These are phyloP conservation scores for Phytophthora litchii DNA, from an alignment of 352 stramenopile species.

Conservation along the genomic window DNA sequence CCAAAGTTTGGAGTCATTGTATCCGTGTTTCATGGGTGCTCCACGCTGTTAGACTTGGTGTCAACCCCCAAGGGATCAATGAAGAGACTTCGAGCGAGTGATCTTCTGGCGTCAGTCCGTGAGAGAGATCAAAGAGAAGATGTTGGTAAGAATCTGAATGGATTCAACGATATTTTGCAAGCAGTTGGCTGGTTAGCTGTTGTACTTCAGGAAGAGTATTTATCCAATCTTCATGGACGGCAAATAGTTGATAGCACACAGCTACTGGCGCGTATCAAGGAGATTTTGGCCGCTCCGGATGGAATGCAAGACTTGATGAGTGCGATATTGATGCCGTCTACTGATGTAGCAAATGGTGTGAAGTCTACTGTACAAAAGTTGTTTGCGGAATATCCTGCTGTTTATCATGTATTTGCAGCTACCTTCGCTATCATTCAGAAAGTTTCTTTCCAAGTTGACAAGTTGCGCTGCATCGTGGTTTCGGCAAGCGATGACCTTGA, in stretches of 20 bases:
- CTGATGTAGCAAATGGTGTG: background rate
- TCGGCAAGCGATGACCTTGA: slow-evolving; percentile 14
- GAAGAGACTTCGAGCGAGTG: slow-evolving; percentile 44
- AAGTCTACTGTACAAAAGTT: slow-evolving; percentile 7
- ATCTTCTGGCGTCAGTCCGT: slow-evolving; percentile 22
- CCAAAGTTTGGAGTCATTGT: slow-evolving; percentile 30
- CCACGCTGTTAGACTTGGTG: slow-evolving; percentile 48
- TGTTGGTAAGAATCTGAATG: slow-evolving; percentile 11
- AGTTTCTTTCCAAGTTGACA: slow-evolving; percentile 18
- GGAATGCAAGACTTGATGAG: slow-evolving; percentile 9
- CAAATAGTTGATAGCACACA: slow-evolving; percentile 3
- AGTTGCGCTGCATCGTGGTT: slow-evolving; percentile 9
- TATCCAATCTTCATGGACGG: slow-evolving; percentile 37
- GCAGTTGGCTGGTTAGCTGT: slow-evolving; percentile 28
- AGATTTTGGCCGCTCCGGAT: slow-evolving; percentile 4
- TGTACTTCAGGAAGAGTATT: slow-evolving; percentile 40
- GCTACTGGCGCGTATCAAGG: slow-evolving; percentile 18
- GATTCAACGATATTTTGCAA: slow-evolving; percentile 33
- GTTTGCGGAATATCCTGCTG: slow-evolving; percentile 14
- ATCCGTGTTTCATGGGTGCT: slow-evolving; percentile 25
- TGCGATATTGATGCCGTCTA: background rate
- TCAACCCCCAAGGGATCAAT: slow-evolving; percentile 57
- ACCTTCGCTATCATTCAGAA: slow-evolving; percentile 29
- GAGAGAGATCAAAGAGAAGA: slow-evolving; percentile 8
- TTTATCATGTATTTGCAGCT: slow-evolving; percentile 30